Base-by-base conservation (phyloP, 805 yeast genomes). In the Metschnikowia baotianmanensis region DNA sequence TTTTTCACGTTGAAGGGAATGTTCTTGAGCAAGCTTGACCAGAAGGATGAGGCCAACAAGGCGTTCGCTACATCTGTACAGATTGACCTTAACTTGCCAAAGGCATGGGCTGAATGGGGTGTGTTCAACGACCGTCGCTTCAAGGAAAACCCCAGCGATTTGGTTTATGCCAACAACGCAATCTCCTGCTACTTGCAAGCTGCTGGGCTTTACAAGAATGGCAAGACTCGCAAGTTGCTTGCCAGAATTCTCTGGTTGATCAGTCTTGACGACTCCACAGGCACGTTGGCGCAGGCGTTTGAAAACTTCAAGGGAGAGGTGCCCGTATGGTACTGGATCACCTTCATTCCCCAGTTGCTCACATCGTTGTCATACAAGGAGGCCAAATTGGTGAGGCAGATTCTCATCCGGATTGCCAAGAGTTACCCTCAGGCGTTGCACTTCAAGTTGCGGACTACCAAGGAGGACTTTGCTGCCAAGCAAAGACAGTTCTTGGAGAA, bases 31-130 rank as follows among this genome's bases (percentile, higher is more conserved):
- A 91, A 89, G 59, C 71, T 93, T 52, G 83, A 87, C 51, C 91
- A 87, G 32, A 81, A 82, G 49, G 98, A 91, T 45, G 97, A 91
- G 55, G 98, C 99, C 11, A 90, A 93, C 58, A 96, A 93, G 59
- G 96, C 96, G 0, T 93, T 93, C 69, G 96, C 98, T 1, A 87
- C 97, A 2, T 96, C 99, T 1, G 97, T 93, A 15, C 98, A 93
- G 62, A 82, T 93, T 42, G 99, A 95, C 57, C 75, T 91, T 52
- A 88, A 90, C 55, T 65, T 93, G 34, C 96, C 98, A 1, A 91
- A 93, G 61, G 98, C 99, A 0, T 93, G 99, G 99, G 98, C 97
- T 3, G 97, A 95, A 60, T 93, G 99, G 99, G 99, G 99, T 46
- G 80, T 82, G 59, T 93, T 88, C 67, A 90, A 90, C 58, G 99